These are phyloP conservation scores for Wickerhamia fluorescens DNA, from an alignment of 805 yeast species.

Conservation along the genomic window DNA sequence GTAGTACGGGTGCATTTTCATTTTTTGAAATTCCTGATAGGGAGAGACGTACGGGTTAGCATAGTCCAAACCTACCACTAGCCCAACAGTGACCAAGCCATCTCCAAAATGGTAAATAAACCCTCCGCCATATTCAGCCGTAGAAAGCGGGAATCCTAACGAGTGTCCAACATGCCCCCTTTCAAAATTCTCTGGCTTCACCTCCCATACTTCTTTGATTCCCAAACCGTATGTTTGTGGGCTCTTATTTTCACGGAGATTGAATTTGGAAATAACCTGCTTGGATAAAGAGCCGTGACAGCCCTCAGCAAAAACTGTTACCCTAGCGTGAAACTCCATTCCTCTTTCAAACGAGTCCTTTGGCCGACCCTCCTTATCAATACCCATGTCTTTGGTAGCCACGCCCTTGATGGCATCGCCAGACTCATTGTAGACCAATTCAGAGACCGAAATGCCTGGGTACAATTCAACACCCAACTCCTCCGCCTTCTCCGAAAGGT, in stretches of 20 bases:
- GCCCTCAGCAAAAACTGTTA: constrained; percentile 93
- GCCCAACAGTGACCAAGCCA: constrained; percentile 81
- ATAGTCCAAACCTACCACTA: constrained; percentile 94
- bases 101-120: constrained; percentile 97
- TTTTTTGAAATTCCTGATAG: constrained; percentile 87
- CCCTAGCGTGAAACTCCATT: constrained; percentile 90
- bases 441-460: constrained; percentile 83
- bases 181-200: constrained; percentile 70
- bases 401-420: constrained; percentile 73
- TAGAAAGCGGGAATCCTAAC: constrained; percentile 77
- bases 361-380: constrained; percentile 67
- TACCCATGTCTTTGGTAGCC: constrained; percentile 91
- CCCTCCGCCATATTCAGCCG: constrained; percentile 88
- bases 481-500: constrained; percentile 84
- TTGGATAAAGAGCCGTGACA: constrained; percentile 93
- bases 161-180: constrained; percentile 81
- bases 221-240: constrained; percentile 96
- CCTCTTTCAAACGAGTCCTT: constrained; percentile 88
- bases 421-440: constrained; percentile 52
- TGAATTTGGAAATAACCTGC: constrained; percentile 60
- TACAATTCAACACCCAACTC: constrained; percentile 90
- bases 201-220: constrained; percentile 96
- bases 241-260: constrained; percentile 55
- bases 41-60: constrained; percentile 94
- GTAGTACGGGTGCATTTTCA: constrained; percentile 90